Evolutionary conservation across 2,329 filamentous ascomycete genomes (phyloP), one percentile per base, ranked within the genome.

Genomic region (Ascochyta rabiei): DNA sequence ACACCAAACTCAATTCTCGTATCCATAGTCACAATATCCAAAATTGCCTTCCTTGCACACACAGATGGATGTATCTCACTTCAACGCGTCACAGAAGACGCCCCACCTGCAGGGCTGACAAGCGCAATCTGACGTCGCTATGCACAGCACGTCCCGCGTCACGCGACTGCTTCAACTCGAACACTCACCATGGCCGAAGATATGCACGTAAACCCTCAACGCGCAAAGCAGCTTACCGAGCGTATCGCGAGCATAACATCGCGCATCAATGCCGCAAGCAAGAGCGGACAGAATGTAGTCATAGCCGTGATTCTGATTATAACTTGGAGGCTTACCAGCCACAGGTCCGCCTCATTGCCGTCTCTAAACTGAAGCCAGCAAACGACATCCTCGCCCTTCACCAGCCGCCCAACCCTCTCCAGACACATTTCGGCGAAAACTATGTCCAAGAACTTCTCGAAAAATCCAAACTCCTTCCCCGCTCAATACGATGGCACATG

Each of bases 351-450:
- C 84, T 99, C 34, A 92, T 99, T 37, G 93, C 95, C 24, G 95
- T 99, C 44, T 97, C 93, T 35, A 99, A 99, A 77, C 83, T 97
- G 63, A 98, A 99, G 78, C 93, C 95, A 13, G 91, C 88, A 55
- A 90, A 90, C 68, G 95, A 99, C 75, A 89, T 99, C 67, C 82
- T 96, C 50, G 89, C 92, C 26, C 84, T 99, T 1, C 89, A 96
- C 77, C 81, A 84, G 66, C 76, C 81, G 0, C 80, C 63, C 21
- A 56, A 60, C 8, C 68, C 64, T 7, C 46, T 60, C 1, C 90
- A 93, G 49, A 64, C 81, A 16, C 91, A 99, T 77, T 98, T 98
- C 75, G 95, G 95, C 67, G 95, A 99, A 78, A 99, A 99, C 80
- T 99, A 99, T 79, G 76, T 78, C 31, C 79, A 82, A 66, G 95